phyloP scores from a whole-genome alignment of 371 early-diverging fungal genomes.

The Saksenaea oblongispora region DNA sequence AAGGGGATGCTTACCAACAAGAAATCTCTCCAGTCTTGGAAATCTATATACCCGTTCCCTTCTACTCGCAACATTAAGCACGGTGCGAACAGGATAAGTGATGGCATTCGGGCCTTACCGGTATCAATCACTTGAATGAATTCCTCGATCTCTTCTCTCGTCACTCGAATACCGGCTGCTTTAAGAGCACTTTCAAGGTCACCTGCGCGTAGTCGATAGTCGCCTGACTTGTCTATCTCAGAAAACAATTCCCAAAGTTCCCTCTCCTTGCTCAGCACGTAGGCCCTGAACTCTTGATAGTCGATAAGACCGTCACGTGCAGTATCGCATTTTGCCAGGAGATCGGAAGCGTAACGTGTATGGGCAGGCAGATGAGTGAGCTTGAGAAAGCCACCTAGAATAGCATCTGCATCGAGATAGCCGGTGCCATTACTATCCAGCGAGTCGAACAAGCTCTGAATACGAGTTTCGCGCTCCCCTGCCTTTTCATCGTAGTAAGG shows the following conservation, averaged over 20 bases:
- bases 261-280: conserved; percentile 69
- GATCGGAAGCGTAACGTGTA: conserved; percentile 50
- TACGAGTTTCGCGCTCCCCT: conserved; percentile 45
- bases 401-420: conserved; percentile 48
- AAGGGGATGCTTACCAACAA: conserved; percentile 53
- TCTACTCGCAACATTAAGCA: conserved; percentile 18
- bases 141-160: conserved; percentile 61
- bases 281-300: conserved; percentile 72
- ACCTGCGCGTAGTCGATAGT: conserved; percentile 59
- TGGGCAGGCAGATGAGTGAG: conserved; percentile 53
- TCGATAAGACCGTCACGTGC: conserved; percentile 63
- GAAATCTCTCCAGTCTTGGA: conserved; percentile 78
- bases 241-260: conserved; percentile 69
- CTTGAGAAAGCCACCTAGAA: conserved; percentile 49
- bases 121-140: conserved; percentile 72
- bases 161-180: conserved; percentile 64
- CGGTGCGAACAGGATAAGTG: not conserved
- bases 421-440: conserved; percentile 45
- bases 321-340: conserved; percentile 61
- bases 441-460: conserved; percentile 48
- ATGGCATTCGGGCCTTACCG: conserved; percentile 27
- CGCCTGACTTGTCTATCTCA: conserved; percentile 65
- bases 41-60: conserved; percentile 73
- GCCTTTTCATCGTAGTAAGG: conserved; percentile 53
- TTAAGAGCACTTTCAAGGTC: conserved; percentile 59